Percentiles rank a stretch among this genome's conserved stretches.
Evolutionary conservation across 2,329 filamentous ascomycete species (phyloP).

Genomic region (Sporothrix humicola): DNA sequence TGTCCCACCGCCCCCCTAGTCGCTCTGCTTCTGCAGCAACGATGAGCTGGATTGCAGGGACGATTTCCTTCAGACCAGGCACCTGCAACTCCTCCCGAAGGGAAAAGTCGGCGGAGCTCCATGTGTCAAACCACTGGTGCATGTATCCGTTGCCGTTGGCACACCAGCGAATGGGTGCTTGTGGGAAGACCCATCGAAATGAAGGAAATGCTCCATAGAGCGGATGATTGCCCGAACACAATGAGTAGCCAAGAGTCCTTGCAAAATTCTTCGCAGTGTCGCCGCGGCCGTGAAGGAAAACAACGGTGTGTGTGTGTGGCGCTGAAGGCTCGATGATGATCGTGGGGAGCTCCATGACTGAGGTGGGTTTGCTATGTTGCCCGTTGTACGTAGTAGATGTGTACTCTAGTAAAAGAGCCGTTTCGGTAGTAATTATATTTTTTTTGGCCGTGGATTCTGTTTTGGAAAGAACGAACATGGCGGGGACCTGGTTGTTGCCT

Average conservation of each 20-base stretch:
- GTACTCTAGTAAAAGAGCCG: too few species aligned
- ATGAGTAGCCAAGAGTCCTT: conserved; percentile 38
- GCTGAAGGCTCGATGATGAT: neutral
- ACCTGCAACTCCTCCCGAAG: conserved; percentile 51
- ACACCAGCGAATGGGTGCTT: conserved; percentile 44
- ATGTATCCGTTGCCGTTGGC: conserved; percentile 42
- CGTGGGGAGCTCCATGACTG: neutral
- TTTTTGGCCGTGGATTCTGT: too few species aligned
- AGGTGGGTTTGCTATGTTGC: too few species aligned
- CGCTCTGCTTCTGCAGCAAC: conserved; percentile 43
- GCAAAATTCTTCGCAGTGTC: conserved; percentile 46
- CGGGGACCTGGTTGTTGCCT: too few species aligned
- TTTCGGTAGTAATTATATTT: too few species aligned
- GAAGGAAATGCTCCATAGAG: conserved; percentile 51
- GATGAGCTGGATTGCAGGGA: conserved; percentile 44
- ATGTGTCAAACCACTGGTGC: conserved; percentile 53
- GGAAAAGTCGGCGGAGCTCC: conserved; percentile 47
- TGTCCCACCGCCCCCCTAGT: conserved; percentile 37
- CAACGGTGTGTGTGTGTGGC: conserved; percentile 49
- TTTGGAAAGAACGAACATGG: too few species aligned
- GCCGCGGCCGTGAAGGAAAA: conserved; percentile 54
- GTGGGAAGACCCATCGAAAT: conserved; percentile 57
- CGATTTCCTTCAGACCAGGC: conserved; percentile 49
- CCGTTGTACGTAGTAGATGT: too few species aligned
- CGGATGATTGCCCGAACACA: conserved; percentile 42